Conservation (phyloP, 75 land plant genomes). For the Larix kaempferi region DNA sequence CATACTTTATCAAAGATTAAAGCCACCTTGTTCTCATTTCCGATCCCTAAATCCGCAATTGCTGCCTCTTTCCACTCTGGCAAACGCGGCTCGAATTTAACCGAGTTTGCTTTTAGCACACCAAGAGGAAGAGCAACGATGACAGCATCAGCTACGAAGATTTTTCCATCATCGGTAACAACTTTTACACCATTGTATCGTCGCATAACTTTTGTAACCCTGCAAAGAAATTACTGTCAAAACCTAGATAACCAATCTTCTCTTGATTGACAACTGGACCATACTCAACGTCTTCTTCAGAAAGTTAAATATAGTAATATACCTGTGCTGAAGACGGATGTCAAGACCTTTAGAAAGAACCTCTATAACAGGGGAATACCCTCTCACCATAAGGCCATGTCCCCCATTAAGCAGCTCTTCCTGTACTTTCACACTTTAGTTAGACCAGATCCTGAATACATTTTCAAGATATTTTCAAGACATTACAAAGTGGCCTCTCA, state of each 20-base stretch:
- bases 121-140: conserved; percentile 74
- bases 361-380: conserved; percentile 66
- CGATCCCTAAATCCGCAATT: conserved; percentile 60
- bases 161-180: conserved; percentile 41
- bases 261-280: too few relatives aligned
- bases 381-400: conserved; percentile 77
- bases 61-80: conserved; percentile 78
- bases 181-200: conserved; percentile 45
- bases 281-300: neutral
- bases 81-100: conserved; percentile 66
- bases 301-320: conserved; percentile 7
- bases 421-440: conserved; percentile 19
- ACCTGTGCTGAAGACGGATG: conserved; percentile 68
- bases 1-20: conserved; percentile 61
- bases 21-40: conserved; percentile 80
- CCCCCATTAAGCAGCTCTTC: conserved; percentile 82
- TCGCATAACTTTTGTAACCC: conserved; percentile 48
- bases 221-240: conserved; percentile 7
- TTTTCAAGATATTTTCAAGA: neutral
- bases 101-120: conserved; percentile 59
- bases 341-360: conserved; percentile 71
- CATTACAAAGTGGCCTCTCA: neutral
- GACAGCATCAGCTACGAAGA: conserved; percentile 67
- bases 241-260: neutral
- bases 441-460: neutral